Evolutionary conservation across 139 green algal species (phyloP).

Genomic region (Desmodesmus armatus): DNA sequence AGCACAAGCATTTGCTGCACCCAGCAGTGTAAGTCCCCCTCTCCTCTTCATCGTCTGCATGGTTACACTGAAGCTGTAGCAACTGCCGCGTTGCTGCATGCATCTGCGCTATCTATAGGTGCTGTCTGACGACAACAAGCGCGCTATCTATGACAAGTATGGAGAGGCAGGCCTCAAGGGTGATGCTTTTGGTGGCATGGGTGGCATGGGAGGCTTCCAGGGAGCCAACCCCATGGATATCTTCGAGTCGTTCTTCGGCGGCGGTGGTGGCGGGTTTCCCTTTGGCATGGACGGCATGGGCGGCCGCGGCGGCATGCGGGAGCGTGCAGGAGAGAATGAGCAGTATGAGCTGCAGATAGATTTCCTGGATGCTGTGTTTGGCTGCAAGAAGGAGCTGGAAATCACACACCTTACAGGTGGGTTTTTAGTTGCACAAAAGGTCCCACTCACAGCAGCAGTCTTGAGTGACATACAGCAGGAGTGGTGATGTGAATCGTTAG

Average conservation of each 20-base stretch:
- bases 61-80: too few relatives aligned
- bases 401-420: conserved; percentile 77
- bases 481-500: too few relatives aligned
- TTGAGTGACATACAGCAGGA: too few relatives aligned
- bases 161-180: conserved; percentile 96
- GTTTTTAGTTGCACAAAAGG: too few relatives aligned
- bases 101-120: conserved; percentile 78
- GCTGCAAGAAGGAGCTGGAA: conserved; percentile 92
- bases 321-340: conserved; percentile 84
- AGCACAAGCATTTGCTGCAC: too few relatives aligned
- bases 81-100: too few relatives aligned
- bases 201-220: conserved; percentile 58
- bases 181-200: conserved; percentile 67
- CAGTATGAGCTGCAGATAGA: conserved; percentile 86
- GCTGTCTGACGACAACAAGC: conserved; percentile 97
- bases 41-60: too few relatives aligned
- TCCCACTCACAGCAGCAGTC: too few relatives aligned
- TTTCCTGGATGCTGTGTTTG: conserved; percentile 96
- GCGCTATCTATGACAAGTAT: conserved; percentile 95
- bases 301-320: conserved; percentile 47
- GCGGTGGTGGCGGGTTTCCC: conserved; percentile 63
- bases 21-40: too few relatives aligned
- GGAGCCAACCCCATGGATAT: conserved; percentile 98
- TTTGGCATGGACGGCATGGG: conserved; percentile 65
- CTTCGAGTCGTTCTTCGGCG: conserved; percentile 98